phyloP scores from a whole-genome alignment of 257 asterid genomes.

The Lavandula angustifolia region DNA sequence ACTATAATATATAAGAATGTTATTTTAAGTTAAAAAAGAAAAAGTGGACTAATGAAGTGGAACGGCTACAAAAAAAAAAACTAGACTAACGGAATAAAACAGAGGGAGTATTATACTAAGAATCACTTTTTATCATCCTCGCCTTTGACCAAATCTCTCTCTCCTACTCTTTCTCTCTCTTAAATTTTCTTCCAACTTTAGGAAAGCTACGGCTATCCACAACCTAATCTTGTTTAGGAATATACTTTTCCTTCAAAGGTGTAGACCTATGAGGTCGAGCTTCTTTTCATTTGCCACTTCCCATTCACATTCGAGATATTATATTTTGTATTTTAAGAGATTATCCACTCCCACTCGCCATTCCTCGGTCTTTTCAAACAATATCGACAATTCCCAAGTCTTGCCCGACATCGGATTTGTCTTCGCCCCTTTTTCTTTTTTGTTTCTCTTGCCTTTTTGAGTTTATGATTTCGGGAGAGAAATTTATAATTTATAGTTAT shows the following conservation, averaged over 20 bases:
- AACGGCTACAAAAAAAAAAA: too few species aligned
- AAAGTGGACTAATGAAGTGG: too few species aligned
- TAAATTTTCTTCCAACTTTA: constrained; percentile 33
- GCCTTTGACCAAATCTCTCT: constrained; percentile 43
- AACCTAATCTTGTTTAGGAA: constrained; percentile 24
- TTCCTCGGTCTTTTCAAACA: neutral
- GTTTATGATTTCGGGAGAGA: too few species aligned
- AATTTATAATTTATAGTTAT: too few species aligned
- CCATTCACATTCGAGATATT: neutral
- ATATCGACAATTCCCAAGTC: constrained; percentile 1
- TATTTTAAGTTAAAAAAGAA: too few species aligned
- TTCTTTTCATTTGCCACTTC: constrained; percentile 20
- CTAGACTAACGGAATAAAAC: too few species aligned
- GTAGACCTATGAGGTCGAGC: neutral
- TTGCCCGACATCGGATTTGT: neutral
- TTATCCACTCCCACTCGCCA: neutral
- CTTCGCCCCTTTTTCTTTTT: neutral
- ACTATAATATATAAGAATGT: too few species aligned
- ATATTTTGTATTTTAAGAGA: neutral
- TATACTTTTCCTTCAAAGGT: constrained; percentile 20
- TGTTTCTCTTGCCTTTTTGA: too few species aligned
- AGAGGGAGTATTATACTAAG: too few species aligned
- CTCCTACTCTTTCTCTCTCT: neutral
- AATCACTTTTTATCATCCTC: constrained; percentile 27
- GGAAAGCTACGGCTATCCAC: constrained; percentile 42